A percentile compares a stretch with the other conserved stretches of the same genome.
These are phyloP conservation scores for Schoenoplectus triqueter DNA, from an alignment of 202 grass and related monocot genomes.

Conservation along the genomic window DNA sequence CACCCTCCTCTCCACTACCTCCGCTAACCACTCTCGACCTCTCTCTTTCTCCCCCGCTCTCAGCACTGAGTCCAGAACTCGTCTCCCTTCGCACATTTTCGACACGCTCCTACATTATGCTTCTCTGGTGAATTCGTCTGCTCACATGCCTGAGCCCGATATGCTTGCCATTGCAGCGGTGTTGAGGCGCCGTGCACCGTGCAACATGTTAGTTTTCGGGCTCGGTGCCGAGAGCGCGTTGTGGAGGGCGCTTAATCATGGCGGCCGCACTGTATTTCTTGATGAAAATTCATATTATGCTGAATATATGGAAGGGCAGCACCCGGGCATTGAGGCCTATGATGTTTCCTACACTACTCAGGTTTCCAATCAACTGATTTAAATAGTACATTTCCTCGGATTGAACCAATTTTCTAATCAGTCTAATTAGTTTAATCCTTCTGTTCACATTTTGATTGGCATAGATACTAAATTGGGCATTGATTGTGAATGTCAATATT, in stretches of 20 bases:
- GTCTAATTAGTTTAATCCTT: background rate
- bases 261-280: conserved; percentile 87
- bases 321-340: conserved; percentile 82
- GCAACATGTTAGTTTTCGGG: conserved; percentile 85
- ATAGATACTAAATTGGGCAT: background rate
- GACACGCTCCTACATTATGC: conserved; percentile 82
- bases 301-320: conserved; percentile 68
- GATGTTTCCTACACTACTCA: conserved; percentile 86
- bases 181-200: conserved; percentile 57
- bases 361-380: conserved; percentile 49
- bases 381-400: background rate
- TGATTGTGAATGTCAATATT: background rate
- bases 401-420: background rate
- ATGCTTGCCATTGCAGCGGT: conserved; percentile 67
- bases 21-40: conserved; percentile 12
- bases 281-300: conserved; percentile 98
- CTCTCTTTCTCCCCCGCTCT: conserved; percentile 33
- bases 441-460: background rate
- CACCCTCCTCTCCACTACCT: conserved; percentile 59
- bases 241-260: conserved; percentile 92
- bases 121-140: conserved; percentile 49
- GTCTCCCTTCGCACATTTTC: conserved; percentile 62
- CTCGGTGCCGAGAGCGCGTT: conserved; percentile 83
- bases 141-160: conserved; percentile 67
- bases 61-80: background rate